A percentile compares a stretch with the other conserved stretches of the same genome.
These are phyloP conservation scores for Puccinia novopanici DNA, from an alignment of 1,284 basidiomycete genomes.

Conservation along the genomic window DNA sequence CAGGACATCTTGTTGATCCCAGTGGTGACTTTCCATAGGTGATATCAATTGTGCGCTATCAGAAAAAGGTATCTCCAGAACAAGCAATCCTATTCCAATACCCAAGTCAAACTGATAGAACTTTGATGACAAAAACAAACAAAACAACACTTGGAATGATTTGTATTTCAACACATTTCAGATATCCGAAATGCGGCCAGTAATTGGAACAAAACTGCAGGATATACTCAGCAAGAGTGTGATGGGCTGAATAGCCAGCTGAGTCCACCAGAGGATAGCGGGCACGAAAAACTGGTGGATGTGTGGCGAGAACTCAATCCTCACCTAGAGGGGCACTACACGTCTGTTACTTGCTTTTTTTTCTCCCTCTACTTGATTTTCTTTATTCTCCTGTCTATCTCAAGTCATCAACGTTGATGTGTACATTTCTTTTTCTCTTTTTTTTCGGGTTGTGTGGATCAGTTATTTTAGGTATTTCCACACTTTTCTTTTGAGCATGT, in stretches of 20 bases:
- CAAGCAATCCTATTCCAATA: neutral
- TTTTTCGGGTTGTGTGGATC: neutral
- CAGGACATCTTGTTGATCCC: neutral
- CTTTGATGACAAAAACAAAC: neutral
- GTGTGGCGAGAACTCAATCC: slow-evolving; percentile 42
- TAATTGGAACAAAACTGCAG: slow-evolving; percentile 48
- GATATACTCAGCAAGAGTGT: slow-evolving; percentile 46
- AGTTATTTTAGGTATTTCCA: slow-evolving; percentile 37
- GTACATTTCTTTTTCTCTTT: slow-evolving; percentile 6
- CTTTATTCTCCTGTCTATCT: neutral
- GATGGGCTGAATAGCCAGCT: slow-evolving; percentile 42
- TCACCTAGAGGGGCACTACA: slow-evolving; percentile 39
- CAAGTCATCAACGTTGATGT: neutral
- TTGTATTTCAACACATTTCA: neutral
- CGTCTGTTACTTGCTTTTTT: slow-evolving; percentile 27
- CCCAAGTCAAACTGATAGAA: neutral
- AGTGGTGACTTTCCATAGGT: neutral
- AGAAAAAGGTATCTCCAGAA: slow-evolving; percentile 28
- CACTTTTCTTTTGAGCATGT: neutral
- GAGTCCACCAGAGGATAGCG: slow-evolving; percentile 25
- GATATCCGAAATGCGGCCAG: slow-evolving; percentile 40
- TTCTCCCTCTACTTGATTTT: neutral
- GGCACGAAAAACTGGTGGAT: slow-evolving; percentile 39
- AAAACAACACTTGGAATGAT: neutral
- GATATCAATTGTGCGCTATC: slow-evolving; percentile 48